Base-by-base conservation (phyloP, 305 asterid species). In the Nicotiana rustica region DNA sequence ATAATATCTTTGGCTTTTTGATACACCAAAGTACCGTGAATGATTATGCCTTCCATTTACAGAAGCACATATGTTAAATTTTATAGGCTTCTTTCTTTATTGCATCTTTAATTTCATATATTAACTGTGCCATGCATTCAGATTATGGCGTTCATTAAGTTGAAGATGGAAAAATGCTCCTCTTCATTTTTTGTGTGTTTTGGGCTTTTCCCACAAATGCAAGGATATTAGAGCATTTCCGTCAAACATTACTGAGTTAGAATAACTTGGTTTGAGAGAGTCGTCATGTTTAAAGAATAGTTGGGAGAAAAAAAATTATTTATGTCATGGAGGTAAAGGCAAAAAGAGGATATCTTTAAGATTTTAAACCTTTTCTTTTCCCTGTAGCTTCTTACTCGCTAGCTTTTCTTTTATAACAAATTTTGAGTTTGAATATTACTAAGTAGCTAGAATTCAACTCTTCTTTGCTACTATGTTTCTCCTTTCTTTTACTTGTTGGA, bases 61-160 rank as follows among this genome's bases (percentile, higher is more conserved):
- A 41, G 44, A 36, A 70, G 25, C n/a, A 69, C 77, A 2, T 69
- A 69, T 69, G n/a, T 18, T 36, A n/a, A 9, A 69, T 69, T n/a
- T n/a, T 47, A 69, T 38, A 69, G 6, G 57, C n/a, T 38, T 69
- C 10, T 10, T 69, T 69, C 31, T 38, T 18, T 69, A 70, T 69
- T 41, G 47, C 21, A 70, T 18, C 52, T 70, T 52, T 70, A 41
- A 31, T 70, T 70, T 41, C 78, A 12, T 41, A 18, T 18, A 38
- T 18, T 10, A 41, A 69, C 35, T 69, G 10, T 70, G 57, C 35
- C 78, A 18, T 70, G 35, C 1, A 18, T 19, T 69, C 36, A 70
- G 59, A 70, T 70, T 70, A 41, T 70, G 59, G 77, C 21, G n/a
- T 70, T 18, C 59, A 69, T 41, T 56, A 69, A 69, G 36, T 41